A percentile compares a stretch with the other conserved stretches of the same genome.
These are phyloP conservation scores for Tephrocybe sp. DNA, from an alignment of 768 basidiomycete genomes.

Conservation along the genomic window DNA sequence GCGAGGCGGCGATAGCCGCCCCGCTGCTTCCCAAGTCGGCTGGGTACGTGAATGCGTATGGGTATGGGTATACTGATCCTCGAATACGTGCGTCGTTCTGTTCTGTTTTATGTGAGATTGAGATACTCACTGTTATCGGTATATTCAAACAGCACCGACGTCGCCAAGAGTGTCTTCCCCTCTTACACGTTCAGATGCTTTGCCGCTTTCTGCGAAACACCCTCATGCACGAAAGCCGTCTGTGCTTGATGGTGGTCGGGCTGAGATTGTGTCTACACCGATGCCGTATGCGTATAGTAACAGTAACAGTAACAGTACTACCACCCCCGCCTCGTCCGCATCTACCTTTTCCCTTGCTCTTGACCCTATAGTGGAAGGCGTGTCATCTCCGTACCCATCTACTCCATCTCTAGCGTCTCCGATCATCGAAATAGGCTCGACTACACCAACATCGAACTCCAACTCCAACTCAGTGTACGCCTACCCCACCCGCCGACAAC, in stretches of 20 bases:
- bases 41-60: constrained; percentile 15
- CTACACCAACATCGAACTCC: constrained; percentile 23
- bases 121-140: too few species aligned
- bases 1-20: constrained; percentile 26
- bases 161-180: constrained; percentile 40
- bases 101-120: constrained; percentile 2
- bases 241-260: constrained; percentile 46
- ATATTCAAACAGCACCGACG: constrained; percentile 24
- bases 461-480: constrained; percentile 28
- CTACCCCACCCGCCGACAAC: constrained; percentile 30
- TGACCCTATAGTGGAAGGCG: constrained; percentile 43
- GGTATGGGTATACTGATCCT: constrained; percentile 24
- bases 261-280: constrained; percentile 27
- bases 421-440: constrained; percentile 26
- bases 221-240: constrained; percentile 80
- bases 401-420: constrained; percentile 37
- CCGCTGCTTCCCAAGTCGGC: constrained; percentile 25
- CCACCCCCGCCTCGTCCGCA: constrained; percentile 38
- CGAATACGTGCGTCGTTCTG: constrained; percentile 18
- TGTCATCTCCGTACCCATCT: constrained; percentile 29
- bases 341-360: constrained; percentile 47
- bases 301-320: too few species aligned
- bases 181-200: constrained; percentile 46
- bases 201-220: constrained; percentile 57
- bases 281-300: too few species aligned